phyloP scores from a whole-genome alignment of 306 rosid species.

The Mimosa pudica region DNA sequence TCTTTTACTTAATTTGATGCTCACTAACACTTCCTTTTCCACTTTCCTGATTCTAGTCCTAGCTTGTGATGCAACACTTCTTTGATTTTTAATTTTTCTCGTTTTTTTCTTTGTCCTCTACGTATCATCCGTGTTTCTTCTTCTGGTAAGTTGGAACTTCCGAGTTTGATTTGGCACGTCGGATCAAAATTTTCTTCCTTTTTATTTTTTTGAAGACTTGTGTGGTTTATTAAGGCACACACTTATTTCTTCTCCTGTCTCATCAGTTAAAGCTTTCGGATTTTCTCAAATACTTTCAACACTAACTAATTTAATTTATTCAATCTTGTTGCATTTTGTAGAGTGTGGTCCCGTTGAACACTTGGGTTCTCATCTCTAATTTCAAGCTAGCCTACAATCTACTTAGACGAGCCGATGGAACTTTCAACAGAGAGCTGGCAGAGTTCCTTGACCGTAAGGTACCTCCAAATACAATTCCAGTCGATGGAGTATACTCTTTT shows the following conservation, averaged over 20 bases:
- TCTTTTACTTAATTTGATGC: constrained; percentile 36
- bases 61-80: constrained; percentile 32
- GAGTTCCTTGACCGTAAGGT: constrained; percentile 92
- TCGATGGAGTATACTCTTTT: constrained; percentile 84
- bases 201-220: constrained; percentile 33
- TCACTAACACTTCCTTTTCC: constrained; percentile 8
- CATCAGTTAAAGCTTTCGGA: too few species aligned
- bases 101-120: constrained; percentile 37
- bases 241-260: constrained; percentile 6
- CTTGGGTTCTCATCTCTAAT: constrained; percentile 94
- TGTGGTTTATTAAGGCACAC: constrained; percentile 9
- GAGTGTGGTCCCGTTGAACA: constrained; percentile 91
- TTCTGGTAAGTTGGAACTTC: constrained; percentile 50
- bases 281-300: too few species aligned
- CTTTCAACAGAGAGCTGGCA: constrained; percentile 77
- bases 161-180: constrained; percentile 39
- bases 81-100: constrained; percentile 29
- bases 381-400: constrained; percentile 90
- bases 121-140: constrained; percentile 45
- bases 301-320: constrained; percentile 16
- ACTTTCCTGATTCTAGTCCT: constrained; percentile 20
- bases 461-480: constrained; percentile 66
- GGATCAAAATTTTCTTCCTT: constrained; percentile 7
- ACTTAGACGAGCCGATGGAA: constrained; percentile 86
- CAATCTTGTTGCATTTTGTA: constrained; percentile 35